These are phyloP conservation scores for Thecaphora frezii DNA, from an alignment of 1,284 basidiomycete species.

Conservation along the genomic window DNA sequence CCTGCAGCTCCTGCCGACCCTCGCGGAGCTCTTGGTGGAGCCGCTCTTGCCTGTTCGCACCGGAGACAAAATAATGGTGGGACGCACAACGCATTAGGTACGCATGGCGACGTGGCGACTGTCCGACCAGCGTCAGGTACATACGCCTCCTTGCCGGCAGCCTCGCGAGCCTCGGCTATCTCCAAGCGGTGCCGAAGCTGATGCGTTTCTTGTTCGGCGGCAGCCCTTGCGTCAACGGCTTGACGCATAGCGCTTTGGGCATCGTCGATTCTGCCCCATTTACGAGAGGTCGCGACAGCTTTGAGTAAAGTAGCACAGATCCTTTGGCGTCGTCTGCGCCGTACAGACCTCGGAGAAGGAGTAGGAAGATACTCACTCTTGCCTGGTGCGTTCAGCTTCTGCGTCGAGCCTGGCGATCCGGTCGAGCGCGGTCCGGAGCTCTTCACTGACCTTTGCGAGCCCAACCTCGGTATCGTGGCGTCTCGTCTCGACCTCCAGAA, in stretches of 20 bases:
- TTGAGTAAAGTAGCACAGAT: neutral
- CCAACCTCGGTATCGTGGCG: neutral
- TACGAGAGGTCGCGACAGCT: neutral
- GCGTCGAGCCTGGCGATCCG: neutral
- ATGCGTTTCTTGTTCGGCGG: neutral
- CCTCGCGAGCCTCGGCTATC: neutral
- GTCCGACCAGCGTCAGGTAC: neutral
- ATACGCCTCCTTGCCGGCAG: neutral
- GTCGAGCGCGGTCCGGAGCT: neutral
- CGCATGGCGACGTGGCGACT: no score
- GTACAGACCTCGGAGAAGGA: no score
- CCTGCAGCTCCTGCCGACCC: neutral
- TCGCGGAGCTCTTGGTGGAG: neutral
- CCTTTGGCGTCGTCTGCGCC: no score
- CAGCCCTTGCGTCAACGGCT: no score
- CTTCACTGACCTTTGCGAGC: neutral
- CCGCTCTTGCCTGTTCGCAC: neutral
- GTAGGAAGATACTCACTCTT: neutral
- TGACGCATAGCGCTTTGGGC: neutral
- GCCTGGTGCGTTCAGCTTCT: neutral
- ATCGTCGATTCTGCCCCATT: neutral
- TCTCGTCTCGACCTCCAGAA: neutral
- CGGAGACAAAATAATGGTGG: no score
- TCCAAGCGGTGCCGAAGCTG: neutral
- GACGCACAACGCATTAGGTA: no score